phyloP scores from a whole-genome alignment of 2,329 filamentous ascomycete species.

The Neurospora sp. region DNA sequence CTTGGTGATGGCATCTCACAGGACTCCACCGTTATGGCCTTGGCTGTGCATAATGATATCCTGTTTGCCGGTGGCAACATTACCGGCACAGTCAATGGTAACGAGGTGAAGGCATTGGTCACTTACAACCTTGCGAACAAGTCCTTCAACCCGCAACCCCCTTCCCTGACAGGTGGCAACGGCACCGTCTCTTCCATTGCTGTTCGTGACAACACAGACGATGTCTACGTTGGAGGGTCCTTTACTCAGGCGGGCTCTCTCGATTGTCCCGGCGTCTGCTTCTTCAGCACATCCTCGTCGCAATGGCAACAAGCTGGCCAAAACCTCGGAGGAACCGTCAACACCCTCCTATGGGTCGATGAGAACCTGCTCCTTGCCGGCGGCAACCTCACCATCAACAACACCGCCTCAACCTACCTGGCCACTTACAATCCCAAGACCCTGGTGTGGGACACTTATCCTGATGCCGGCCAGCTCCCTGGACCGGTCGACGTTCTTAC shows the following conservation, averaged over 20 bases:
- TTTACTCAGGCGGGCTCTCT: conserved; percentile 79
- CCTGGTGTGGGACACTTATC: conserved; percentile 55
- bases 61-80: conserved; percentile 79
- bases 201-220: conserved; percentile 56
- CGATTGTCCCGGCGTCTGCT: conserved; percentile 72
- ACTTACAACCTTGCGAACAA: conserved; percentile 65
- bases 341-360: conserved; percentile 66
- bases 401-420: conserved; percentile 52
- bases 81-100: conserved; percentile 57
- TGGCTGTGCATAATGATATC: conserved; percentile 56
- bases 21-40: conserved; percentile 65
- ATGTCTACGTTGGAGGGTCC: conserved; percentile 78
- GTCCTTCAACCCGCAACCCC: conserved; percentile 61
- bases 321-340: conserved; percentile 60
- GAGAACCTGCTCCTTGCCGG: conserved; percentile 64
- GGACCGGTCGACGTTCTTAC: conserved; percentile 72
- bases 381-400: conserved; percentile 63
- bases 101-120: conserved; percentile 61
- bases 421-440: conserved; percentile 62
- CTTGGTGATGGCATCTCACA: conserved; percentile 55
- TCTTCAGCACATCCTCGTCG: conserved; percentile 58
- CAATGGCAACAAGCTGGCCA: conserved; percentile 77
- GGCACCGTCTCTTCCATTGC: conserved; percentile 70
- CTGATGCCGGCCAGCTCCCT: conserved; percentile 57
- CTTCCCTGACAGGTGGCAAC: conserved; percentile 59